Evolutionary conservation across 2,329 filamentous ascomycete species (phyloP).

Genomic region (Talaromyces sp.): DNA sequence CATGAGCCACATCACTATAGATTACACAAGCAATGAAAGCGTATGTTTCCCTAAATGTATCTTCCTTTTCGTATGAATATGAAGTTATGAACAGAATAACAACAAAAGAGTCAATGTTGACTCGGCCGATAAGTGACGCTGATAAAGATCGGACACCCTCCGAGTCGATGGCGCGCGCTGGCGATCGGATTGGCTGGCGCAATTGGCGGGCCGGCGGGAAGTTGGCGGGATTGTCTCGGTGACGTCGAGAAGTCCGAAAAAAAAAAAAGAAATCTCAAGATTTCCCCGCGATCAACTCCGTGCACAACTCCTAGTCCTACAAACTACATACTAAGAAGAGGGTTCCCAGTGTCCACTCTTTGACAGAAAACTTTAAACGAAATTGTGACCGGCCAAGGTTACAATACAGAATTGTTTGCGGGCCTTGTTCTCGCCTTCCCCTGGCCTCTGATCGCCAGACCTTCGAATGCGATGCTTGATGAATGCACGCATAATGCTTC

Average conservation of each 20-base stretch:
- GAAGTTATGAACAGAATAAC: not conserved
- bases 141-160: not conserved
- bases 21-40: not conserved
- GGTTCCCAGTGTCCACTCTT: not conserved
- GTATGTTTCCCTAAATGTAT: not conserved
- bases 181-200: not conserved
- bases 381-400: not conserved
- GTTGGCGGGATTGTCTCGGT: not conserved
- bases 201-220: not conserved
- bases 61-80: not conserved
- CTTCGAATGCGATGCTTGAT: not conserved
- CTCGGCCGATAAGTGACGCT: not conserved
- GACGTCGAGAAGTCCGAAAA: not conserved
- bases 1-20: constrained; percentile 19
- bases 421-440: not conserved
- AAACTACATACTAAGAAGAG: not conserved
- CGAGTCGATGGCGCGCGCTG: not conserved
- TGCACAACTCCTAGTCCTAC: not conserved
- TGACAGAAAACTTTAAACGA: not conserved
- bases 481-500: not conserved
- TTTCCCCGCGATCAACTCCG: not conserved
- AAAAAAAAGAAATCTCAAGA: not conserved
- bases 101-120: not conserved
- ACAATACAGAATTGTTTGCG: not conserved
- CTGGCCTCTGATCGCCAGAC: not conserved